Conservation (phyloP, 2,329 filamentous ascomycete species). For the Clonostachys rosea region DNA sequence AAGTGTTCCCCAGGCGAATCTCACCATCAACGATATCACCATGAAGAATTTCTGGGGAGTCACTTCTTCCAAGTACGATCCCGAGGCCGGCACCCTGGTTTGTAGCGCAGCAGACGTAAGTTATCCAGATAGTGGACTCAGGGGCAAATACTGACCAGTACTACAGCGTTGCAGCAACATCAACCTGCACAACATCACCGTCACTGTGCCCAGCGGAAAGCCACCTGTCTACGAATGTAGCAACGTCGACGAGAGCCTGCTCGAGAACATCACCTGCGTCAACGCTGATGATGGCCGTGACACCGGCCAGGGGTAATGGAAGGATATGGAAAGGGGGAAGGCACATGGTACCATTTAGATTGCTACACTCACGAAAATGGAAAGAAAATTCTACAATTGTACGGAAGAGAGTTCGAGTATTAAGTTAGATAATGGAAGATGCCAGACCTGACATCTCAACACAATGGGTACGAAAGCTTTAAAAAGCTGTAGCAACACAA, state of each 20-base stretch:
- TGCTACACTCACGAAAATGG: too few species aligned
- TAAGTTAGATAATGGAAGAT: too few species aligned
- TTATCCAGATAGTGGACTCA: neutral
- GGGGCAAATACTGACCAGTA: neutral
- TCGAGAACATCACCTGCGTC: neutral
- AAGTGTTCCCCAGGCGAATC: constrained; percentile 4
- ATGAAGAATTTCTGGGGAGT: constrained; percentile 19
- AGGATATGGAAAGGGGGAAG: too few species aligned
- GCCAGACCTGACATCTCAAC: too few species aligned
- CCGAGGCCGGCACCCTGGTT: constrained; percentile 16
- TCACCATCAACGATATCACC: constrained; percentile 16
- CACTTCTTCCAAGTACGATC: constrained; percentile 17
- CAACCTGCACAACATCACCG: neutral
- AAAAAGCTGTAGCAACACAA: too few species aligned
- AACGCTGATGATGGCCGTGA: neutral
- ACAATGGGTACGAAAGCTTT: too few species aligned
- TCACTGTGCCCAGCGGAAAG: neutral
- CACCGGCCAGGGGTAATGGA: neutral
- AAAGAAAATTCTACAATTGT: too few species aligned
- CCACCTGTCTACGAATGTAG: neutral
- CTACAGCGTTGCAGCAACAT: constrained; percentile 1
- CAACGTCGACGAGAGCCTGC: neutral
- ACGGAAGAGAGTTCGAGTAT: too few species aligned
- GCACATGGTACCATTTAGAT: too few species aligned
- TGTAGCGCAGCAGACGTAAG: constrained; percentile 20